Base-by-base conservation (phyloP, 208 protist genomes). In the Crithidia bombi region DNA sequence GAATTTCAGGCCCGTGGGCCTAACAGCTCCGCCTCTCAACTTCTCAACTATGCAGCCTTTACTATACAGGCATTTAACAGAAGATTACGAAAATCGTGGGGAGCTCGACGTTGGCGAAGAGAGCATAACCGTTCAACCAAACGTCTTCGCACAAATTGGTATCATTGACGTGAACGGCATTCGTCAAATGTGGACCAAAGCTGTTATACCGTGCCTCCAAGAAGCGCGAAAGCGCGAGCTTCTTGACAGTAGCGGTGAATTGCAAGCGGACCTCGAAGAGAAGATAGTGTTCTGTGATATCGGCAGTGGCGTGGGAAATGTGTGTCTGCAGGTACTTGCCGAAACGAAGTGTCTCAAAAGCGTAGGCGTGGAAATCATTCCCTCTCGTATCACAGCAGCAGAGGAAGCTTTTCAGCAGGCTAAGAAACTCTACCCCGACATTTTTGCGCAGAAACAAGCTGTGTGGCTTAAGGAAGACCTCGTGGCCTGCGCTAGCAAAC, bases 241-340 rank as follows among this genome's bases (percentile, higher is more conserved):
- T 25, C 67, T 80, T 23, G 38, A 66, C 47, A 81, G 70, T 5
- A 51, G 73, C 39, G 38, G 65, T 11, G 67, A 69, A 21, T 82
- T 49, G 1, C 52, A 50, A 64, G 71, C 49, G 3, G 67, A 82
- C 33, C 21, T 91, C 12, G 85, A 95, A 57, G 58, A 79, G 6
- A 58, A 78, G 1, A 62, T 83, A 25, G 87, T 93, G 11, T 95
- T 95, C 51, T 95, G 90, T 54, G 90, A 95, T 43, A 89, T 95
- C 49, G 90, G 90, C n/a, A 93, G 90, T 63, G 85, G 85, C 10
- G 83, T 93, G 3, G 90, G 90, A 58, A 93, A 93, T 63, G 79
- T 93, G 2, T 95, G 90, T 52, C 69, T 95, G 26, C 90, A 95
- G 54, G 64, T 95, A 46, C 82, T 95, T 46, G 82, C 81, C 15